These are phyloP conservation scores for Calonectria fujianensis DNA, from an alignment of 2,329 filamentous ascomycete species.

Conservation along the genomic window DNA sequence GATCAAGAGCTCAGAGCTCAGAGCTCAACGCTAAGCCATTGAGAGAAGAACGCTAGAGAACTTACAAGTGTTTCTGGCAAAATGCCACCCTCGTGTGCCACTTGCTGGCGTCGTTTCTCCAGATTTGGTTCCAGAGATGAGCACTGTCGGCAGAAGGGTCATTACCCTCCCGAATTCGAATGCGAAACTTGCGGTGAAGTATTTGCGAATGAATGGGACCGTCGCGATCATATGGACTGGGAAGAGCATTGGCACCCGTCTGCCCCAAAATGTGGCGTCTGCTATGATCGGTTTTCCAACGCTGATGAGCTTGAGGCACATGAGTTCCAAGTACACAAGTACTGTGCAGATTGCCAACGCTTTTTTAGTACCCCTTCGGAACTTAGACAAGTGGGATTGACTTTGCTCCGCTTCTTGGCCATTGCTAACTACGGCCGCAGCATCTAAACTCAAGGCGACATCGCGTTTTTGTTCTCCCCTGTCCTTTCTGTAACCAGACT, in stretches of 20 bases:
- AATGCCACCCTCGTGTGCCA: conserved; percentile 51
- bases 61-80: conserved; percentile 13
- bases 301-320: conserved; percentile 48
- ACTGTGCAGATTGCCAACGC: conserved; percentile 60
- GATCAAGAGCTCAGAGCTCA: background rate
- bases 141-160: conserved; percentile 55
- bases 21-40: background rate
- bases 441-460: conserved; percentile 74
- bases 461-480: conserved; percentile 57
- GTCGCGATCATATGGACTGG: conserved; percentile 56
- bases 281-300: conserved; percentile 42
- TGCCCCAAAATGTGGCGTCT: conserved; percentile 53
- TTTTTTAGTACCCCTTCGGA: conserved; percentile 56
- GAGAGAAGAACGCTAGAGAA: conserved; percentile 1
- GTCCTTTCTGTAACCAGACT: conserved; percentile 71
- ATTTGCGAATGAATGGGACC: conserved; percentile 50
- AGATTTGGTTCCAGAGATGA: conserved; percentile 52
- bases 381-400: conserved; percentile 37
- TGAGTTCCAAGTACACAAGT: conserved; percentile 55
- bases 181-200: conserved; percentile 55
- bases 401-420: background rate
- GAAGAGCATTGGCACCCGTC: conserved; percentile 53
- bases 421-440: conserved; percentile 57
- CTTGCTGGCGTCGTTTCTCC: conserved; percentile 53
- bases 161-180: conserved; percentile 52